Evolutionary conservation across 192 early-diverging fungal species (phyloP).

Genomic region (Rhizoclosmatium sp.): DNA sequence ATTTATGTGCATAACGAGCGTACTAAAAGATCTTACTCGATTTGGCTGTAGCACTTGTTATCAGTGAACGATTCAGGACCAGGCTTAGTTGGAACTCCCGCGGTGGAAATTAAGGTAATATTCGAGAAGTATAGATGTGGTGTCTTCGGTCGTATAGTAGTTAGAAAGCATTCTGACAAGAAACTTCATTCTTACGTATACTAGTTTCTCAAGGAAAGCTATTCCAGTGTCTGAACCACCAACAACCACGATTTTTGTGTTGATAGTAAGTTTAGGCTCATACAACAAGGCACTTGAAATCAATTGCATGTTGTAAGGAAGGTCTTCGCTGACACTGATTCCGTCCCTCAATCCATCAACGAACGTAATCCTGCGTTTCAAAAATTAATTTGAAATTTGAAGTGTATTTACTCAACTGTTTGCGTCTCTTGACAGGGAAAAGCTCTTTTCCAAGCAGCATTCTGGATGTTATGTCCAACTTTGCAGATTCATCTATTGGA

Average conservation of each 20-base stretch:
- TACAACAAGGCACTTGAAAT: slow-evolving; percentile 51
- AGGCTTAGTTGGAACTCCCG: slow-evolving; percentile 37
- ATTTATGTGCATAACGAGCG: neutral
- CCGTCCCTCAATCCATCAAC: slow-evolving; percentile 58
- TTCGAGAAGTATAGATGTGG: slow-evolving; percentile 54
- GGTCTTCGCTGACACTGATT: slow-evolving; percentile 37
- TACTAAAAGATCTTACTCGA: slow-evolving; percentile 34
- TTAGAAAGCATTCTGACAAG: neutral
- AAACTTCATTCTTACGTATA: slow-evolving; percentile 51
- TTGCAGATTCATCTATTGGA: slow-evolving; percentile 24
- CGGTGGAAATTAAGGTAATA: slow-evolving; percentile 50
- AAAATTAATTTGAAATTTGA: neutral
- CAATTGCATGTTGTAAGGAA: slow-evolving; percentile 49
- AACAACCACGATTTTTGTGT: slow-evolving; percentile 61
- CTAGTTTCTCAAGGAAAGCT: slow-evolving; percentile 58
- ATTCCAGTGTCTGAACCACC: slow-evolving; percentile 62
- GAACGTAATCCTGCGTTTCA: slow-evolving; percentile 49
- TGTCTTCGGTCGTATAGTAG: slow-evolving; percentile 25
- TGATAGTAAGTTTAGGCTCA: slow-evolving; percentile 58
- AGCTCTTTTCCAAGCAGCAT: slow-evolving; percentile 45
- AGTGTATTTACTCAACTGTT: slow-evolving; percentile 43
- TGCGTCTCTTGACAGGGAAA: slow-evolving; percentile 50
- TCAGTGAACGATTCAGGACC: slow-evolving; percentile 38
- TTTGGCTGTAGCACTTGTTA: slow-evolving; percentile 43
- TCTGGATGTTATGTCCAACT: slow-evolving; percentile 46